A percentile compares a stretch with the other conserved stretches of the same genome.
Evolutionary conservation across 345 rosid genomes (phyloP).

Genomic region (Xanthoceras sorbifolium): DNA sequence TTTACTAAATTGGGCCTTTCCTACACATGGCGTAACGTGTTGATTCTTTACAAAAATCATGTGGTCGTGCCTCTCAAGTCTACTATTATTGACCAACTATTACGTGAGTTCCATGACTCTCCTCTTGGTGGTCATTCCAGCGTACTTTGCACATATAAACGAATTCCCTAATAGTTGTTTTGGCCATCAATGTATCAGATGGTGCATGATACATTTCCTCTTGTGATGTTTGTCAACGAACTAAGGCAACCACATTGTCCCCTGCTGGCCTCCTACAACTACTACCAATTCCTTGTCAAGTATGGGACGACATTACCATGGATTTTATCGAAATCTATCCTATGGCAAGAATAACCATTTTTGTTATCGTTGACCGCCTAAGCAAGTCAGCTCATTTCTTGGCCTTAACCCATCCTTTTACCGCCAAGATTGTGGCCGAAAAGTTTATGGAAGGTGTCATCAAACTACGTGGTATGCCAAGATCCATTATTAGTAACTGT

Average conservation of each 20-base stretch:
- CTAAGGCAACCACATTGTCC: too few relatives aligned
- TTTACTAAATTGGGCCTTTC: background rate
- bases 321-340: too few relatives aligned
- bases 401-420: background rate
- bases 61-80: background rate
- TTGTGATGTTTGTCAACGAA: too few relatives aligned
- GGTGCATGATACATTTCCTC: background rate
- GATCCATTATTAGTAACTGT: background rate
- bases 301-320: too few relatives aligned
- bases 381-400: too few relatives aligned
- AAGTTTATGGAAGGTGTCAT: background rate
- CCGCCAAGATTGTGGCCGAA: background rate
- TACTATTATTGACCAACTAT: background rate
- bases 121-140: slow-evolving; percentile 15
- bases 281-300: too few relatives aligned
- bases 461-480: background rate
- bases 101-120: too few relatives aligned
- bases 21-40: background rate
- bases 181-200: background rate
- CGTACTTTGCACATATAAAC: background rate
- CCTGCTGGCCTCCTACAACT: too few relatives aligned
- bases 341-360: too few relatives aligned
- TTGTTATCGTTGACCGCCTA: too few relatives aligned
- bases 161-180: background rate
- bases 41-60: background rate